Conservation (phyloP, 2,329 filamentous ascomycete genomes). For the Alternaria novae-zelandiae region DNA sequence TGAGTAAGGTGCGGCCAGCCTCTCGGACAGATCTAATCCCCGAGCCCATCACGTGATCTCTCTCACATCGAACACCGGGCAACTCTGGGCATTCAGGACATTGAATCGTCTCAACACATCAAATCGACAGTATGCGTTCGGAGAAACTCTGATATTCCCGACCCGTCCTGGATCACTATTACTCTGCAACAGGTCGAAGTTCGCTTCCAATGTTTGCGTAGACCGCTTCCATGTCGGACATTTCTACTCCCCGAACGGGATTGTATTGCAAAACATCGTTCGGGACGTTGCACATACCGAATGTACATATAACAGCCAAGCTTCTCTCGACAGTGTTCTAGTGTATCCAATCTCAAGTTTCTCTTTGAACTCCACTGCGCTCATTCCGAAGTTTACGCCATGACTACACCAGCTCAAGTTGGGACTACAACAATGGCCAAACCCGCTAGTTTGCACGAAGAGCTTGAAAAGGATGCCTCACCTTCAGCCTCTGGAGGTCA, state of each 20-base stretch:
- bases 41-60: constrained; percentile 5
- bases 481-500: not conserved
- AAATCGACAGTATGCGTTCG: not conserved
- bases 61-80: not conserved
- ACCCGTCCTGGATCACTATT: not conserved
- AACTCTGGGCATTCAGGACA: not conserved
- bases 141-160: not conserved
- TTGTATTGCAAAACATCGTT: not conserved
- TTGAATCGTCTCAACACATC: not conserved
- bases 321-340: not conserved
- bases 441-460: not conserved
- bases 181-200: not conserved
- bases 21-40: constrained; percentile 9
- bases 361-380: not conserved
- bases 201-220: not conserved
- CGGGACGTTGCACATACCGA: not conserved
- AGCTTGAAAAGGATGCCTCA: not conserved
- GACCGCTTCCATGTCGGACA: not conserved
- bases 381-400: not conserved
- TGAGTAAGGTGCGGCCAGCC: not conserved
- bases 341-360: not conserved
- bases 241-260: constrained; percentile 6
- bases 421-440: not conserved
- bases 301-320: not conserved
- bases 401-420: not conserved